Evolutionary conservation across 495 filamentous ascomycete genomes (phyloP).

Genomic region (Aspergillus affinis): DNA sequence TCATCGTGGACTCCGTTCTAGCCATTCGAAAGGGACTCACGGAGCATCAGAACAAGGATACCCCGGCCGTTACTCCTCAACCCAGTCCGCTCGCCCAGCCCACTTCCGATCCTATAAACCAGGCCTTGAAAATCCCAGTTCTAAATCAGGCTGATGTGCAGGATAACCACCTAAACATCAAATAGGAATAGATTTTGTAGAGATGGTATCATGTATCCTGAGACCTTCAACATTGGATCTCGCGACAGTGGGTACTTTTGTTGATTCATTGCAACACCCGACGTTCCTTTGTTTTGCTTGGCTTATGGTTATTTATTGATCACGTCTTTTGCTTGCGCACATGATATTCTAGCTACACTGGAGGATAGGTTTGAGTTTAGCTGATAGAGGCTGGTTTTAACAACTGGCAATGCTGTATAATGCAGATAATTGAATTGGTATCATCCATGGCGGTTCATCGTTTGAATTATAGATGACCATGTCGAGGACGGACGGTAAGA

Average conservation of each 20-base stretch:
- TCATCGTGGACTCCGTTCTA: constrained; percentile 92
- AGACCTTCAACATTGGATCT: not conserved
- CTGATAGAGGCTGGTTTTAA: constrained; percentile 2
- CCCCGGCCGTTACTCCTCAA: constrained; percentile 26
- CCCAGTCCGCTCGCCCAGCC: constrained; percentile 30
- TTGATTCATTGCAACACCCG: not conserved
- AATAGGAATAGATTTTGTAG: constrained; percentile 9
- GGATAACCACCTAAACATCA: constrained; percentile 19
- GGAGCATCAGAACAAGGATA: constrained; percentile 34
- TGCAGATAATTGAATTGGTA: not conserved
- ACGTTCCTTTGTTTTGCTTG: too few species aligned
- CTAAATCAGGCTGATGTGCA: constrained; percentile 29
- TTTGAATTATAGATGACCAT: too few species aligned
- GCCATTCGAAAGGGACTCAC: constrained; percentile 75
- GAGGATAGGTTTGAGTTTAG: not conserved
- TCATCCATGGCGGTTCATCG: too few species aligned
- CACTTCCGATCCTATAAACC: constrained; percentile 21
- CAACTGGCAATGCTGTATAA: not conserved
- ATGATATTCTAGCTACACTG: not conserved
- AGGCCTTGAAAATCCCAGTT: constrained; percentile 31
- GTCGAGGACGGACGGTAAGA: too few species aligned
- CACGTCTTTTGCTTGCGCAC: not conserved
- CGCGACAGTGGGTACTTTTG: not conserved
- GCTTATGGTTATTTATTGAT: too few species aligned
- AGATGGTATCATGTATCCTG: not conserved